A percentile compares a stretch with the other conserved stretches of the same genome.
phyloP scores from a whole-genome alignment of 1,284 basidiomycete species.

The Rhodotorula glutinis region DNA sequence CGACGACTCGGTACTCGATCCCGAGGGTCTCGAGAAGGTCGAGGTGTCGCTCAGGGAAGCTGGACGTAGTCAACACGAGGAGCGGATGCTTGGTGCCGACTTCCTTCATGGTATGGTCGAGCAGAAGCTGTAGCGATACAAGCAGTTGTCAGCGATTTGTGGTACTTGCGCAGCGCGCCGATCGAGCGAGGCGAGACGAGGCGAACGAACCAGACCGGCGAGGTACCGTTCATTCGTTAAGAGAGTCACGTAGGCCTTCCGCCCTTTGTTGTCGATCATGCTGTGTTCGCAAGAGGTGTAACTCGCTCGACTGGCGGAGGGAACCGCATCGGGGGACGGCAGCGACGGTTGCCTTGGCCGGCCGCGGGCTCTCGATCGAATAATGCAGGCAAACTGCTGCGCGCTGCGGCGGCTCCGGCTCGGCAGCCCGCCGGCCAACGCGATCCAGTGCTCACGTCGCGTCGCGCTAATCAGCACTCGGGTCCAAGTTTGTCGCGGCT shows the following conservation, averaged over 20 bases:
- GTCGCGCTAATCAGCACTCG: too few species aligned
- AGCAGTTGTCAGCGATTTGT: too few species aligned
- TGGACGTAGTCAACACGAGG: conserved; percentile 16
- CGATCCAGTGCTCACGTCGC: too few species aligned
- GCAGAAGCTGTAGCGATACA: not conserved
- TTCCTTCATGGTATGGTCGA: conserved; percentile 15
- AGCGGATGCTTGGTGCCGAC: conserved; percentile 10
- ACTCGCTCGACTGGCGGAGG: too few species aligned
- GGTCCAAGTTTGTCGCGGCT: too few species aligned
- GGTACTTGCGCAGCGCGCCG: not conserved
- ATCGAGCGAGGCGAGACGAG: not conserved
- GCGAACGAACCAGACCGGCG: conserved; percentile 7
- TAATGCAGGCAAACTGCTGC: too few species aligned
- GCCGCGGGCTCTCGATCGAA: too few species aligned
- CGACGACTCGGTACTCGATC: not conserved
- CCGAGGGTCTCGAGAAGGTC: conserved; percentile 8
- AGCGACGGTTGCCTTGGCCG: too few species aligned
- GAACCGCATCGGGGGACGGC: too few species aligned
- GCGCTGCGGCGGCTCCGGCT: too few species aligned
- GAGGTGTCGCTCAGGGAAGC: conserved; percentile 2
- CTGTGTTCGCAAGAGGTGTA: too few species aligned
- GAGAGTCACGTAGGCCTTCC: conserved; percentile 1
- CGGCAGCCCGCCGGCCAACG: too few species aligned
- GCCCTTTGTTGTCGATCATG: not conserved
- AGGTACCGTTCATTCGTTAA: conserved; percentile 9